Evolutionary conservation across 192 early-diverging fungal genomes (phyloP).

Genomic region (Cetraspora pellucida): DNA sequence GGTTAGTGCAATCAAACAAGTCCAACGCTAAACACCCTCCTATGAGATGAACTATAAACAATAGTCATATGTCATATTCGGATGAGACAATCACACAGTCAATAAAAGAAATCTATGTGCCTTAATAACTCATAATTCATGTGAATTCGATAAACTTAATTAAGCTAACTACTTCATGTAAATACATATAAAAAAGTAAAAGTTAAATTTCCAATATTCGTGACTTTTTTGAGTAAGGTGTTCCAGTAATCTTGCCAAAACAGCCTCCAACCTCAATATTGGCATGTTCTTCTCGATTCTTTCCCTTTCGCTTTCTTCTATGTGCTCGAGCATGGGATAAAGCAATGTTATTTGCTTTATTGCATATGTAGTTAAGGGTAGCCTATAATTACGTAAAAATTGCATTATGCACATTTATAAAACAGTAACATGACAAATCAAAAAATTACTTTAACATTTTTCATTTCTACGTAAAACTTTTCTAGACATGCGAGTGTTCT

Average conservation of each 20-base stretch:
- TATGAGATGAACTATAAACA: neutral
- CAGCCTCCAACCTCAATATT: slow-evolving; percentile 12
- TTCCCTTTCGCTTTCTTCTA: slow-evolving; percentile 26
- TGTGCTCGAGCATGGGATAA: slow-evolving; percentile 26
- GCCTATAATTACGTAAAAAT: slow-evolving; percentile 23
- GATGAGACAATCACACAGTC: slow-evolving; percentile 22
- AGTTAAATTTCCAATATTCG: neutral
- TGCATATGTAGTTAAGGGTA: slow-evolving; percentile 20
- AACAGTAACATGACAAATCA: slow-evolving; percentile 13
- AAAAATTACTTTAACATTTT: neutral
- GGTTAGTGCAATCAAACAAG: neutral
- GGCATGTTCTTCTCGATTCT: neutral
- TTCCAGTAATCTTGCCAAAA: slow-evolving; percentile 28
- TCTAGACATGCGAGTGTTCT: slow-evolving; percentile 26
- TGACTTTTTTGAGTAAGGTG: neutral
- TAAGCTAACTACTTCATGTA: too few species aligned
- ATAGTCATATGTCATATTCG: neutral
- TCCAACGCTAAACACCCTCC: slow-evolving; percentile 15
- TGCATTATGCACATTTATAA: slow-evolving; percentile 3
- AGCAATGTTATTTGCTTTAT: slow-evolving; percentile 25
- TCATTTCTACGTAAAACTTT: slow-evolving; percentile 20
- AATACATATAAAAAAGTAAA: slow-evolving; percentile 8
- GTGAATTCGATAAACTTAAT: too few species aligned
- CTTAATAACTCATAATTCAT: too few species aligned
- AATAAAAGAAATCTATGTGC: too few species aligned